Evolutionary conservation across 306 rosid genomes (phyloP), one percentile per base, ranked within the genome.

Genomic region (Vigna reflexopilosa): DNA sequence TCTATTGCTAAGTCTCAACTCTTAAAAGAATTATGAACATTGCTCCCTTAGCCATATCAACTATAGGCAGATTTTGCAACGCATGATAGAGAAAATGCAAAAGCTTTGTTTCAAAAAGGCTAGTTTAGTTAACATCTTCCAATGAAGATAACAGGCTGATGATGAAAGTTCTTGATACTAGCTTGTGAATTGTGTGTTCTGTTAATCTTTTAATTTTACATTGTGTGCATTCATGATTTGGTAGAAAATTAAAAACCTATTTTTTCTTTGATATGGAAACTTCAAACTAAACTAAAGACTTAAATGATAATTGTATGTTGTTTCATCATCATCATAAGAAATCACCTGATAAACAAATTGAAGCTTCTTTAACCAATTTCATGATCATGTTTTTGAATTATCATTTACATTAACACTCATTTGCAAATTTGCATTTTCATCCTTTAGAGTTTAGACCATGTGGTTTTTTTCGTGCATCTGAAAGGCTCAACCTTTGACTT

Each of bases 61-160:
- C 22, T 1, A 20, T 20, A 20, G 22, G 1, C 1, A 20, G 22
- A 20, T 20, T 87, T 85, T 82, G 88, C 88, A 50, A 24, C 85
- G 83, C 88, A 82, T 70, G 90, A 82, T 70, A 88, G 81, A 48
- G 90, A 87, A 61, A 87, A 77, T 70, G 87, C 77, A 6, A 87
- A 87, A 77, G 90, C 90, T 62, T 61, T 87, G 57, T 85, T 87
- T 42, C 85, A 87, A 72, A 81, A 85, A 80, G 90, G 90, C 81
- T 88, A 87, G 88, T 88, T 87, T 77, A 34, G 44, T 19, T 54
- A 14, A 19, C 17, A 50, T 84, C 66, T 80, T 73, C 28, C 59
- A 11, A 44, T 77, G 36, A 9, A 19, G 24, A 82, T 55, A 77
- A 15, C 50, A 67, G 73, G 54, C 69, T 72, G 68, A 16, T 44